Base-by-base conservation (phyloP, 2,329 filamentous ascomycete genomes). In the Emericellopsis atlantica region DNA sequence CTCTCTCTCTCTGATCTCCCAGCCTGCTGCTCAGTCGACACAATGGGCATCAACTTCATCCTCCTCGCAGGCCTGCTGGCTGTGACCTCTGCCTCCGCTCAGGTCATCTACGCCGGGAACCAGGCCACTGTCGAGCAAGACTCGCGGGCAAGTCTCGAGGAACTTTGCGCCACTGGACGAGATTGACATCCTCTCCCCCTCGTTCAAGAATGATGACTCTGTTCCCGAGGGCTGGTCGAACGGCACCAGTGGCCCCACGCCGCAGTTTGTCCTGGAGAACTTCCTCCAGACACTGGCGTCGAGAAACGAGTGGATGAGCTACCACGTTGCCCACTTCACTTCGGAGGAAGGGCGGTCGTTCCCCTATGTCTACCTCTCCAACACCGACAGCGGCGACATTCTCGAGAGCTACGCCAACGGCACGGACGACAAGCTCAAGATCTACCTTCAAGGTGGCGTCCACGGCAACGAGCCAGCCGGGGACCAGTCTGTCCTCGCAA, bases 381-480 rank as follows among this genome's bases (percentile, higher is more conserved):
- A 15, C 11, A 21, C 39, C 6, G 11, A 15, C 10, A 14, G 21
- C 7, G 35, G 26, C 34, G 23, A 34, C n/a, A 22, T 36, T 12
- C 46, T 43, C 6, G 21, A n/a, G 4, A 41, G 32, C 21, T n/a
- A 34, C 22, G 43, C 41, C 29, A 49, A 51, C 43, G 21, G 32
- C 23, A n/a, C n/a, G n/a, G 43, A 36, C 32, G 38, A 41, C 14
- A 58, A 58, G 43, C 41, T 59, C 6, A 49, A 55, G 11, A 47
- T 59, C 12, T 59, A 51, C 47, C 38, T 59, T 4, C 36, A 39
- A 15, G 41, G 41, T 31, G 41, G 41, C 3, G 55, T 56, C 0
- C 56, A 59, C 11, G 56, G 56, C 15, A 34, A 58, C 7, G 56
- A 58, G 23, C 56, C 56, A 0, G 55, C 47, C 0, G 56, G 56